Evolutionary conservation across 2,329 filamentous ascomycete genomes (phyloP).

Genomic region (Escovopsis sp.): DNA sequence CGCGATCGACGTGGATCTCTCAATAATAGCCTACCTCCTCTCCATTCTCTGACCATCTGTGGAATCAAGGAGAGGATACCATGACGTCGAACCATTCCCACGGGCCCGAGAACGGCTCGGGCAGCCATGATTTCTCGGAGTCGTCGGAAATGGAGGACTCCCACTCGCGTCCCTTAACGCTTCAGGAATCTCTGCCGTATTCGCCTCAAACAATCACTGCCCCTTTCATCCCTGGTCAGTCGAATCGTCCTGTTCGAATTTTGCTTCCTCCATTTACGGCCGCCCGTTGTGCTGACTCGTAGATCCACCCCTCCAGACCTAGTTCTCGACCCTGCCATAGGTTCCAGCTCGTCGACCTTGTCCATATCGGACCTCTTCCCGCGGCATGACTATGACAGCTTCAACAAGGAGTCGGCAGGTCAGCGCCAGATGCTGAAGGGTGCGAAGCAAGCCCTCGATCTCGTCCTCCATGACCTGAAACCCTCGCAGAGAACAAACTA

Average conservation of each 20-base stretch:
- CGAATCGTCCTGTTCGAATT: background rate
- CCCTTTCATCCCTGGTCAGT: slow-evolving; percentile 59
- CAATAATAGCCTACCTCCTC: slow-evolving; percentile 1
- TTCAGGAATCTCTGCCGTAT: slow-evolving; percentile 67
- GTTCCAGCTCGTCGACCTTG: slow-evolving; percentile 36
- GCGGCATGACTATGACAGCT: slow-evolving; percentile 41
- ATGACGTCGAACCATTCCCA: slow-evolving; percentile 17
- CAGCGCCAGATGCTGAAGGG: slow-evolving; percentile 44
- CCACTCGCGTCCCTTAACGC: slow-evolving; percentile 36
- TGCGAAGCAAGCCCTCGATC: slow-evolving; percentile 55
- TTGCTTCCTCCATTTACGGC: no score
- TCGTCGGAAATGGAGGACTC: slow-evolving; percentile 10
- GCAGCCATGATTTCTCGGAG: slow-evolving; percentile 9
- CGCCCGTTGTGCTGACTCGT: background rate
- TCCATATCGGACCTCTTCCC: slow-evolving; percentile 36
- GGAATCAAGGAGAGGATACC: slow-evolving; percentile 14
- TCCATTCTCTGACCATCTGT: slow-evolving; percentile 13
- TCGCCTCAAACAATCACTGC: slow-evolving; percentile 69
- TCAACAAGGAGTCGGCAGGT: slow-evolving; percentile 55
- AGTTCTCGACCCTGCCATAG: slow-evolving; percentile 48
- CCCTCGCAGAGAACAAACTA: slow-evolving; percentile 55
- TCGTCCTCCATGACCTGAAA: slow-evolving; percentile 60
- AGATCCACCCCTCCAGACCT: slow-evolving; percentile 39
- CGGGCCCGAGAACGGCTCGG: slow-evolving; percentile 19
- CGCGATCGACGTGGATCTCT: background rate